Conservation (phyloP, 2,329 filamentous ascomycete genomes). For the Penicillium expansum region DNA sequence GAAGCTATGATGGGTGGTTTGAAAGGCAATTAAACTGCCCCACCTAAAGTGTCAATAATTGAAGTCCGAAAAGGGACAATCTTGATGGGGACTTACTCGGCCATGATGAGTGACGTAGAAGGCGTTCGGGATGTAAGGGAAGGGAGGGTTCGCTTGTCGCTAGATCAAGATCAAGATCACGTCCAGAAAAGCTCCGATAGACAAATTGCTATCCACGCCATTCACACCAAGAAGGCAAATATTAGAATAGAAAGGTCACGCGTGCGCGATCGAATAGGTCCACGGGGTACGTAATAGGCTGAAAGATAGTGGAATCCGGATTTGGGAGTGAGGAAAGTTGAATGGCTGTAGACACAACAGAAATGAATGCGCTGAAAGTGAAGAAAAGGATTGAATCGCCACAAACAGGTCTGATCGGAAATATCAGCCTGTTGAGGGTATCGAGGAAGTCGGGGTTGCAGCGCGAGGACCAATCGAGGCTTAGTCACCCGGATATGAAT, state of each 20-base stretch:
- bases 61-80: neutral
- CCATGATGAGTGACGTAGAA: conserved; percentile 35
- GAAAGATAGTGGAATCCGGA: conserved; percentile 6
- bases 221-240: conserved; percentile 18
- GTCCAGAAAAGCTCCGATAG: conserved; percentile 14
- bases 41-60: conserved; percentile 16
- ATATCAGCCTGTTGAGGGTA: conserved; percentile 7
- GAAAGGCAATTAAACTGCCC: conserved; percentile 39
- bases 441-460: neutral
- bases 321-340: neutral
- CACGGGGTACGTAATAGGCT: conserved; percentile 1
- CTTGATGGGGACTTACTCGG: conserved; percentile 34
- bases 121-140: conserved; percentile 20
- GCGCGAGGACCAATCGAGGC: neutral
- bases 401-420: conserved; percentile 8
- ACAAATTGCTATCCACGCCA: conserved; percentile 15
- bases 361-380: conserved; percentile 18
- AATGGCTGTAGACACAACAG: conserved; percentile 5
- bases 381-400: conserved; percentile 11
- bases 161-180: conserved; percentile 11
- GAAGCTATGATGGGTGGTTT: conserved; percentile 38
- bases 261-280: conserved; percentile 21
- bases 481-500: conserved; percentile 8
- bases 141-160: conserved; percentile 2
- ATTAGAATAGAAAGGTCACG: conserved; percentile 20